phyloP scores from a whole-genome alignment of 1,284 basidiomycete species.

The Rhodotorula sp. region DNA sequence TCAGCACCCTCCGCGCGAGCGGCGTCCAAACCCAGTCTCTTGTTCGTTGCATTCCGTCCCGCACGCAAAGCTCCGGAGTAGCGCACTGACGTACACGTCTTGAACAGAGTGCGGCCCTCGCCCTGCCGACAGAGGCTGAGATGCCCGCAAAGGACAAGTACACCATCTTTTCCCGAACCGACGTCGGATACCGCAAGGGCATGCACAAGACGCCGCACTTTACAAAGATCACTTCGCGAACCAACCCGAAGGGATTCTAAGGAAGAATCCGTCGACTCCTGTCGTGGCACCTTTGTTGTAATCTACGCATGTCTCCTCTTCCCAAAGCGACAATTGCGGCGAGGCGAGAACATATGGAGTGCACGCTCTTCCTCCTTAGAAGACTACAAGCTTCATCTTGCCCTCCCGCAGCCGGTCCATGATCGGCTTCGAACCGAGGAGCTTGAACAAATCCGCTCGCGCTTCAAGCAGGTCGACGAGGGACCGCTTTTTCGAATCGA shows the following conservation, averaged over 20 bases:
- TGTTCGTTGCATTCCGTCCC: constrained; percentile 52
- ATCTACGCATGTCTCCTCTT: background rate
- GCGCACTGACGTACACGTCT: background rate
- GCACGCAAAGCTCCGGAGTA: background rate
- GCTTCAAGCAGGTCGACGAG: constrained; percentile 77
- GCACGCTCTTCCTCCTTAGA: background rate
- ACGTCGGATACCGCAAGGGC: constrained; percentile 79
- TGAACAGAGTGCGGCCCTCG: constrained; percentile 62
- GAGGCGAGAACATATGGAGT: background rate
- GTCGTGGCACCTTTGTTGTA: background rate
- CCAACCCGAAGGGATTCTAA: constrained; percentile 86
- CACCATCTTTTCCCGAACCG: constrained; percentile 76
- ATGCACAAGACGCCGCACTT: constrained; percentile 75
- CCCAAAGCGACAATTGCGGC: background rate
- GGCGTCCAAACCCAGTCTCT: constrained; percentile 74
- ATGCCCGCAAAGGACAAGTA: constrained; percentile 92
- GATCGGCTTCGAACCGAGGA: constrained; percentile 62
- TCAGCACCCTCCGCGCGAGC: constrained; percentile 76
- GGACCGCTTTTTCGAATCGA: constrained; percentile 68
- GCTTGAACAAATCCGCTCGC: constrained; percentile 72
- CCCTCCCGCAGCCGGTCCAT: constrained; percentile 64
- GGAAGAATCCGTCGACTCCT: constrained; percentile 13
- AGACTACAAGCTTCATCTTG: constrained; percentile 64
- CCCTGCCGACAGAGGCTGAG: constrained; percentile 80
- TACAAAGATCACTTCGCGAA: constrained; percentile 69